phyloP scores from a whole-genome alignment of 768 basidiomycete species.

The Rhodotorula diobovata region DNA sequence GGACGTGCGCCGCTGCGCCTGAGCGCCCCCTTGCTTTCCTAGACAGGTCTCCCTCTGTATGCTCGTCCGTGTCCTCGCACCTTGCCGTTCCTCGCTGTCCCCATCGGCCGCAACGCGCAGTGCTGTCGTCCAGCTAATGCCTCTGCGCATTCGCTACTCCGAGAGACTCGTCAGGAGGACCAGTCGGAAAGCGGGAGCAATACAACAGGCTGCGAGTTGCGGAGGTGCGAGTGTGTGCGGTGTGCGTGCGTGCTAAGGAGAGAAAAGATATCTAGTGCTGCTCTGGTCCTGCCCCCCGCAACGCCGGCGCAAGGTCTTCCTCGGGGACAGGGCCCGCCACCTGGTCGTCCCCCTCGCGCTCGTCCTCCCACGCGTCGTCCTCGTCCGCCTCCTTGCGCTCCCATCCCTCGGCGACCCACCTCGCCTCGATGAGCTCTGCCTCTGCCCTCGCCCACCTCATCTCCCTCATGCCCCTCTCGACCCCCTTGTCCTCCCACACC shows the following conservation, averaged over 20 bases:
- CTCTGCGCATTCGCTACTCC: too few relatives aligned
- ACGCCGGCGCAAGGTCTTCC: neutral
- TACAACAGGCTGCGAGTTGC: slow-evolving; percentile 4
- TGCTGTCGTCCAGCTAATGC: too few relatives aligned
- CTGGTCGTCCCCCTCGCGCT: neutral
- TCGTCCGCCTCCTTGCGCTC: neutral
- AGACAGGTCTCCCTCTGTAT: neutral
- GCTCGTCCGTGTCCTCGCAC: too few relatives aligned
- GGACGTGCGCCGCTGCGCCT: slow-evolving; percentile 54
- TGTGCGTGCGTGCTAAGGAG: neutral
- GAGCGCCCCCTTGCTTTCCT: neutral
- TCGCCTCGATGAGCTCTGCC: neutral
- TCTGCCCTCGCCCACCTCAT: slow-evolving; percentile 14
- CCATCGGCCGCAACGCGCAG: too few relatives aligned
- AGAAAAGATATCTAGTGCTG: neutral
- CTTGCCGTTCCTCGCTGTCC: too few relatives aligned
- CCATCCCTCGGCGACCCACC: neutral
- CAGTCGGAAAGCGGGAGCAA: neutral
- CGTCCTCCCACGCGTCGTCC: neutral
- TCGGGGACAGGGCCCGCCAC: neutral
- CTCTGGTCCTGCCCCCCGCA: neutral
- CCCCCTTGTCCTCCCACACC: slow-evolving; percentile 6
- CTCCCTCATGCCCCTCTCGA: slow-evolving; percentile 12
- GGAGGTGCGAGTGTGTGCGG: neutral
- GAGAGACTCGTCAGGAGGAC: too few relatives aligned